Evolutionary conservation across 208 protist species (phyloP).

Genomic region (Eutreptiella sp.): DNA sequence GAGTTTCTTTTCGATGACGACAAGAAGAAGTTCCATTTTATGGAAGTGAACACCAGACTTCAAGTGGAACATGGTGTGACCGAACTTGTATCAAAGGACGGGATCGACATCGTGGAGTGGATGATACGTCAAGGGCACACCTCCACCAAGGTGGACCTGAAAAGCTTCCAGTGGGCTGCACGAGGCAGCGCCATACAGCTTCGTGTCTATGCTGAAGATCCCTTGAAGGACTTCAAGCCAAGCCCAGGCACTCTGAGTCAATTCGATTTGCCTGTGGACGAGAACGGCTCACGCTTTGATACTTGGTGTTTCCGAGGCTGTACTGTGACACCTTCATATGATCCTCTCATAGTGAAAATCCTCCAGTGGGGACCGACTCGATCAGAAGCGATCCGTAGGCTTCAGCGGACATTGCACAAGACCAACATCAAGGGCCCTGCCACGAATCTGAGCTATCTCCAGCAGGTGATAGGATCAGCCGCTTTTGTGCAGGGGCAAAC

Average conservation of each 20-base stretch:
- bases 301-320: too few relatives aligned
- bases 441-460: too few relatives aligned
- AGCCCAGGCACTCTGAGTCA: conserved; percentile 49
- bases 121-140: conserved; percentile 38
- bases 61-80: conserved; percentile 58
- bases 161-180: neutral
- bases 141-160: too few relatives aligned
- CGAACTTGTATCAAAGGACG: conserved; percentile 64
- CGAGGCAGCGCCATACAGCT: neutral
- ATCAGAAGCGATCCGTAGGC: too few relatives aligned
- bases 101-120: conserved; percentile 71
- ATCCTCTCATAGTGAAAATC: too few relatives aligned
- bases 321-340: too few relatives aligned
- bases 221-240: conserved; percentile 39
- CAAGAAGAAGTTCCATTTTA: conserved; percentile 24
- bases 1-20: conserved; percentile 27
- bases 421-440: too few relatives aligned
- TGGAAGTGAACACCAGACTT: conserved; percentile 29
- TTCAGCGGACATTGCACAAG: too few relatives aligned
- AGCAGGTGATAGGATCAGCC: too few relatives aligned
- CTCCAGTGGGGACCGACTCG: too few relatives aligned
- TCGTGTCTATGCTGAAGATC: conserved; percentile 21
- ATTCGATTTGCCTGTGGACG: conserved; percentile 42
- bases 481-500: too few relatives aligned
- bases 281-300: too few relatives aligned